Evolutionary conservation across 2,329 filamentous ascomycete genomes (phyloP).

Genomic region (Juglanconis oblonga): DNA sequence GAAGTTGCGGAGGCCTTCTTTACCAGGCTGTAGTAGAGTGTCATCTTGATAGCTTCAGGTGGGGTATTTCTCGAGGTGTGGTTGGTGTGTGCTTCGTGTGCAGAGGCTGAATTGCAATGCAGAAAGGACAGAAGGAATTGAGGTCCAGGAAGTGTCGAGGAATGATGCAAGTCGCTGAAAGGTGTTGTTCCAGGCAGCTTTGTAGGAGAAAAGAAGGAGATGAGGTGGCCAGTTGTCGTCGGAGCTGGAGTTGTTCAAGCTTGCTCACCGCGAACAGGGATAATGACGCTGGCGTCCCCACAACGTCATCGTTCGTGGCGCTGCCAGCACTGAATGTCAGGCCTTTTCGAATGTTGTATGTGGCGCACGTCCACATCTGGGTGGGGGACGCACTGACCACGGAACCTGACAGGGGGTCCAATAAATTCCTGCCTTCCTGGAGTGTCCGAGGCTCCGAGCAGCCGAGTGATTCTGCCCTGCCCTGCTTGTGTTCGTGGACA

Average conservation of each 20-base stretch:
- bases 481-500: too few relatives aligned
- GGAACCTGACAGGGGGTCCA: too few relatives aligned
- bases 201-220: background rate
- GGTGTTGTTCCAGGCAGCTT: background rate
- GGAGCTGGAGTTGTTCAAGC: slow-evolving; percentile 12
- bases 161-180: background rate
- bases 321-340: background rate
- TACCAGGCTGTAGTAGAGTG: slow-evolving; percentile 57
- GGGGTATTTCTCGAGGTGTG: background rate
- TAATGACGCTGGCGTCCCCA: slow-evolving; percentile 4
- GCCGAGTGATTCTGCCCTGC: too few relatives aligned
- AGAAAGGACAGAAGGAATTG: background rate
- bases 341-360: too few relatives aligned
- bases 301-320: slow-evolving; percentile 17
- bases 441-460: too few relatives aligned
- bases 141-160: background rate
- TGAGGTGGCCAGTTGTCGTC: slow-evolving; percentile 17
- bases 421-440: too few relatives aligned
- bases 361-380: too few relatives aligned
- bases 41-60: slow-evolving; percentile 41
- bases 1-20: slow-evolving; percentile 19
- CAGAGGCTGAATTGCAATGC: background rate
- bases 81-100: background rate
- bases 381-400: too few relatives aligned
- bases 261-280: slow-evolving; percentile 12